Evolutionary conservation across 2,329 filamentous ascomycete species (phyloP).

Genomic region (Sporothrix humicola): DNA sequence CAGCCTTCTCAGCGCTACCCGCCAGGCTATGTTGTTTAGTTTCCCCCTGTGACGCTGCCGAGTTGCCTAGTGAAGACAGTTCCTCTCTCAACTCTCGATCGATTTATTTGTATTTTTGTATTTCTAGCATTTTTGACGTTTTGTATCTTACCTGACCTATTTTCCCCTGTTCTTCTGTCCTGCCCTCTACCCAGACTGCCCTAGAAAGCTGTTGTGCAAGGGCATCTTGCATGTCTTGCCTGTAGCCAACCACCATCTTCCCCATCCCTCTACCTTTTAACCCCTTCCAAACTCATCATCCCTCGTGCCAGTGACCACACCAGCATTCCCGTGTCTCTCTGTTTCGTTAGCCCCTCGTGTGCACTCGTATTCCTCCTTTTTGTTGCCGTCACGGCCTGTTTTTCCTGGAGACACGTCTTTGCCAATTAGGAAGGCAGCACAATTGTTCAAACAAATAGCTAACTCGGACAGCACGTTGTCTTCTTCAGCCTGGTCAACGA

Average conservation of each 20-base stretch:
- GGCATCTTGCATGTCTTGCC: slow-evolving; percentile 28
- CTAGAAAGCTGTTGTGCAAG: slow-evolving; percentile 10
- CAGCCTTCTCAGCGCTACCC: slow-evolving; percentile 26
- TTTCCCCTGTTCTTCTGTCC: neutral
- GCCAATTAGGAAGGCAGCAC: neutral
- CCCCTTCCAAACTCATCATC: neutral
- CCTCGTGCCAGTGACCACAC: slow-evolving; percentile 20
- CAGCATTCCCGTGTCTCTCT: slow-evolving; percentile 22
- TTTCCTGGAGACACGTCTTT: slow-evolving; percentile 8
- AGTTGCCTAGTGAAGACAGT: slow-evolving; percentile 17
- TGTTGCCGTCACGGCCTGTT: neutral
- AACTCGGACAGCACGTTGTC: neutral
- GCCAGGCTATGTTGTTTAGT: slow-evolving; percentile 9
- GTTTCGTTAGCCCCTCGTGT: neutral
- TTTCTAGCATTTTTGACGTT: neutral
- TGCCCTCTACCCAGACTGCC: neutral
- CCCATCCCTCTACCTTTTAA: neutral
- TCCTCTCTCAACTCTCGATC: neutral
- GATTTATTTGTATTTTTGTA: neutral
- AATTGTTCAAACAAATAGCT: slow-evolving; percentile 9
- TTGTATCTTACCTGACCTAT: neutral
- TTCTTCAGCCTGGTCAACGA: neutral
- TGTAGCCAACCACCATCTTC: slow-evolving; percentile 24
- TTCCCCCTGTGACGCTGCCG: slow-evolving; percentile 21
- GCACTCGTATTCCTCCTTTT: neutral